Percentiles rank a stretch among this genome's conserved stretches.
Conservation (phyloP, 108 stramenopile genomes). For the Licmophora abbreviata region DNA sequence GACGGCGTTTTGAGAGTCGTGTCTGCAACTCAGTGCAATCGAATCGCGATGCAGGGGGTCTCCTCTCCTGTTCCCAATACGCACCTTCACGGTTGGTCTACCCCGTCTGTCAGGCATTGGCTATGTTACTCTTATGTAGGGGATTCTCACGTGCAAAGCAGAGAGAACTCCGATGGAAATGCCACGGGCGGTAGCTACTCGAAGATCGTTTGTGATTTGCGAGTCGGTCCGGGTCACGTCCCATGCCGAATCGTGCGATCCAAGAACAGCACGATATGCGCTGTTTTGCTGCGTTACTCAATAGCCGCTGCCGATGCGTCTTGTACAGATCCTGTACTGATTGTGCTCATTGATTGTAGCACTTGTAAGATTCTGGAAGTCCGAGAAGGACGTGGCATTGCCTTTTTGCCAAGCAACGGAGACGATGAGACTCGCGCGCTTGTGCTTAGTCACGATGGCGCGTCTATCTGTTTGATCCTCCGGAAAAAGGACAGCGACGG, state of each 20-base stretch:
- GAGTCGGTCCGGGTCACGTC: slow-evolving; percentile 35
- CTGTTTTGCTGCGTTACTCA: slow-evolving; percentile 33
- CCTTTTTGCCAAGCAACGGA: slow-evolving; percentile 42
- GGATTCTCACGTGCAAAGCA: slow-evolving; percentile 32
- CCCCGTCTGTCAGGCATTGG: slow-evolving; percentile 65
- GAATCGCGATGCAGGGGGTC: slow-evolving; percentile 10
- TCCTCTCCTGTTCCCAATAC: slow-evolving; percentile 7
- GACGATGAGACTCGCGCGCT: slow-evolving; percentile 42
- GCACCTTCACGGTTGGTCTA: slow-evolving; percentile 17
- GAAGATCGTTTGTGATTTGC: slow-evolving; percentile 55
- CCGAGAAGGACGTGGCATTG: slow-evolving; percentile 52
- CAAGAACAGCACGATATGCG: slow-evolving; percentile 22
- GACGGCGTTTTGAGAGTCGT: slow-evolving; percentile 56
- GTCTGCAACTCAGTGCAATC: slow-evolving; percentile 44
- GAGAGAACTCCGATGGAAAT: slow-evolving; percentile 10
- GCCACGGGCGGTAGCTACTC: slow-evolving; percentile 42
- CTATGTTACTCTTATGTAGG: slow-evolving; percentile 48
- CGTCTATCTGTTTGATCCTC: slow-evolving; percentile 18
- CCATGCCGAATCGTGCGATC: slow-evolving; percentile 56
- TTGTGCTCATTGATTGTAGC: background rate
- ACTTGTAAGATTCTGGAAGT: background rate
- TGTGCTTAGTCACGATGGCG: slow-evolving; percentile 41
- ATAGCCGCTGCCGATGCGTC: slow-evolving; percentile 9
- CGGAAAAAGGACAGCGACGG: slow-evolving; percentile 16
- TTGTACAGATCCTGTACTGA: slow-evolving; percentile 1